A percentile compares a stretch with the other conserved stretches of the same genome.
Conservation (phyloP, 192 early-diverging fungal genomes). For the Coemansia pectinata region DNA sequence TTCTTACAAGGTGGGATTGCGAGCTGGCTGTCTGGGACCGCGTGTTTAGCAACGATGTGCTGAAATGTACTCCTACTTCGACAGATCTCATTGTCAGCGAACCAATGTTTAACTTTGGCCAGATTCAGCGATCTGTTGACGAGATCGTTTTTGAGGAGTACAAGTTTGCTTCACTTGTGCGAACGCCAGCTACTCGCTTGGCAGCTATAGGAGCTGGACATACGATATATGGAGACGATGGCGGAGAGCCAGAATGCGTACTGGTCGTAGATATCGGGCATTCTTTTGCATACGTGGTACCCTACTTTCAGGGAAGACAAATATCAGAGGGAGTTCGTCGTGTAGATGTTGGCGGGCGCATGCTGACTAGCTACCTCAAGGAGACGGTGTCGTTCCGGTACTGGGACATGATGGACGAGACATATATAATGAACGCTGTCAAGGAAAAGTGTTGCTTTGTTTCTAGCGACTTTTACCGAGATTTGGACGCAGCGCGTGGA, state of each 20-base stretch:
- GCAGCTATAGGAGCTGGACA: background rate
- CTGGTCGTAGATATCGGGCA: conserved; percentile 81
- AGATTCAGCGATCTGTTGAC: conserved; percentile 70
- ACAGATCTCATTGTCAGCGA: conserved; percentile 72
- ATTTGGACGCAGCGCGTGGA: conserved; percentile 56
- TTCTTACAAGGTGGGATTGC: conserved; percentile 75
- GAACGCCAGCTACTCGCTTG: conserved; percentile 28
- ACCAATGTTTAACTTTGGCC: conserved; percentile 77
- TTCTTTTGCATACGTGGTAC: conserved; percentile 78
- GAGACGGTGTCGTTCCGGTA: conserved; percentile 91
- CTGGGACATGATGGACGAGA: conserved; percentile 95
- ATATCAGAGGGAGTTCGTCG: conserved; percentile 61
- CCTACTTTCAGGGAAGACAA: conserved; percentile 60
- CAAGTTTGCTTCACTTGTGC: conserved; percentile 57
- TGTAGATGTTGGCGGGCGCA: conserved; percentile 83
- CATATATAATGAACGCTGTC: conserved; percentile 78
- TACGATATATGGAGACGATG: conserved; percentile 10
- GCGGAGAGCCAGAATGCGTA: conserved; percentile 55
- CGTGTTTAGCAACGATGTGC: conserved; percentile 61
- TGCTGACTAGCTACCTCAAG: conserved; percentile 86
- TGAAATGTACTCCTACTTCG: conserved; percentile 64
- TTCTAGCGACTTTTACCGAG: conserved; percentile 64
- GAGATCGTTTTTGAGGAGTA: conserved; percentile 89
- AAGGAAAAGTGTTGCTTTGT: conserved; percentile 86
- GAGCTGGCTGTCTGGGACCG: conserved; percentile 82